Evolutionary conservation across 2,329 filamentous ascomycete species (phyloP), one percentile per base, ranked within the genome.

Genomic region (Lomentospora prolificans): DNA sequence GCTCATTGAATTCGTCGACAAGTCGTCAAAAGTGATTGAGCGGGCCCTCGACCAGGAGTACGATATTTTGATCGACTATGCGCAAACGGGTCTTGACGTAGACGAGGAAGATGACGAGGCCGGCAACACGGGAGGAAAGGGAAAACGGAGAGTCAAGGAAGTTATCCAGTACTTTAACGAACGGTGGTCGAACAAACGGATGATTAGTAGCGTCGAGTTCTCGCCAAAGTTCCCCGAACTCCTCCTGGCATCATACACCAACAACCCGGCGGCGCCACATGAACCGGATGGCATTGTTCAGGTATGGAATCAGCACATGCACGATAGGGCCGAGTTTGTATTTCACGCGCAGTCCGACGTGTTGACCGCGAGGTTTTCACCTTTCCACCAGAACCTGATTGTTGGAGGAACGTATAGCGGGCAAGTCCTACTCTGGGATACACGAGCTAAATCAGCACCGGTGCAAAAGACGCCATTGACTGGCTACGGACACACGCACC

Each of bases 271-370:
- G 6, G 91, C 94, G 17, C 92, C 92, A 28, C 90, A 96, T 65
- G 91, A 96, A 62, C 90, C 91, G 9, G 89, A 95, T 65, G 94
- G 94, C 25, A 79, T 99, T 46, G 86, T 99, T 30, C 91, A 96
- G 68, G 86, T 99, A 31, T 99, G 95, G 95, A 99, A 96, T 67
- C 80, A 90, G 65, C 91, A 97, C 69, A 85, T 97, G 68, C 91
- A 95, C 63, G 89, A 94, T 62, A 84, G 94, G 28, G 90, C 94
- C 1, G 94, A 99, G 75, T 97, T 96, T 70, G 86, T 95, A 57
- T 96, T 99, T 69, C 91, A 96, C 64, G 91, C 92, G 8, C 92
- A 95, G 59, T 96, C 91, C 48, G 94, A 99, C 70, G 90, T 99
- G 55, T 79, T 99, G 12, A 89, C 91, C 0, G 94, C 94, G 60